These are phyloP conservation scores for Thermothelomyces thermophilus DNA, from an alignment of 2,329 filamentous ascomycete species.

Conservation along the genomic window DNA sequence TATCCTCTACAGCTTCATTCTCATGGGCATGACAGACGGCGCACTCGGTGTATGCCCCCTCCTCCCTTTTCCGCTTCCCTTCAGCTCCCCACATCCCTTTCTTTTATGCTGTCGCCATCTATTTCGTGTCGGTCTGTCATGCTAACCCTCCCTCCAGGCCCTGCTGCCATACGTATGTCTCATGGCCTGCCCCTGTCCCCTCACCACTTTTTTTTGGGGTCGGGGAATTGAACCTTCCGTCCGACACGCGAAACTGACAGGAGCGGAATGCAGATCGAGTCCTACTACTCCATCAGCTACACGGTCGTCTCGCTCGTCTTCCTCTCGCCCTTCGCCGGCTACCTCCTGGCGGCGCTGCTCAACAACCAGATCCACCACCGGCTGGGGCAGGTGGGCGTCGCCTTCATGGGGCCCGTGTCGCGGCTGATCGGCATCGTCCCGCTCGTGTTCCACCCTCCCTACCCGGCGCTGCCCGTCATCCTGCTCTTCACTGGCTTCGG, in stretches of 20 bases:
- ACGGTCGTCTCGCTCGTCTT: conserved; percentile 61
- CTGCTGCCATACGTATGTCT: conserved; percentile 41
- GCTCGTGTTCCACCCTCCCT: conserved; percentile 62
- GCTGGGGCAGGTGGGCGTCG: conserved; percentile 65
- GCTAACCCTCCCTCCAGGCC: conserved; percentile 31
- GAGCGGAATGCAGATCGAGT: conserved; percentile 44
- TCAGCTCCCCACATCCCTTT: neutral
- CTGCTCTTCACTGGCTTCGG: conserved; percentile 64
- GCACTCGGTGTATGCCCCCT: conserved; percentile 49
- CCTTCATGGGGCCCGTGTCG: conserved; percentile 55
- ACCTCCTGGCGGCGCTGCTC: conserved; percentile 53
- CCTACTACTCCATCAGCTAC: conserved; percentile 56
- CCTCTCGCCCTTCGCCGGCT: conserved; percentile 59
- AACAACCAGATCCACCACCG: conserved; percentile 60
- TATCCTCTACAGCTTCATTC: conserved; percentile 54
- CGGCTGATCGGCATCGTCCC: conserved; percentile 61
- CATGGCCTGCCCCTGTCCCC: neutral
- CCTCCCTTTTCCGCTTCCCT: no score
- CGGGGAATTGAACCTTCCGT: no score
- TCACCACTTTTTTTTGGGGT: neutral
- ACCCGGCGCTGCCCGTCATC: conserved; percentile 57
- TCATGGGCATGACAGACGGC: conserved; percentile 65
- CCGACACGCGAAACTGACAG: no score
- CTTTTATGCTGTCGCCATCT: no score
- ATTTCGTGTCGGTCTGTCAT: neutral